Base-by-base conservation (phyloP, 805 yeast genomes). In the Hanseniaspora jakobsenii region DNA sequence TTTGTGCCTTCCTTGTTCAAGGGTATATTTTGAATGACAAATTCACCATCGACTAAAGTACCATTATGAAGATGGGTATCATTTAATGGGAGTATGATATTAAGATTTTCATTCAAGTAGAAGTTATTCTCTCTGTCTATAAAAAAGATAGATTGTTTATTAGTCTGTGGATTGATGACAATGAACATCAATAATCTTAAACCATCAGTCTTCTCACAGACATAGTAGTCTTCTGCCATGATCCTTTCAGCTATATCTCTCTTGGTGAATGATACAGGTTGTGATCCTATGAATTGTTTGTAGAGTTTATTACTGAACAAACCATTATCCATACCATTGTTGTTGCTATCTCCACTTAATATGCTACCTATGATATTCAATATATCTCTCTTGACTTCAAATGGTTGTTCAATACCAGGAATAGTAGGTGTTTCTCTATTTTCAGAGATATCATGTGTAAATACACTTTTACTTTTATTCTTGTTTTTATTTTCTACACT, bases 131-230 rank as follows among this genome's bases (percentile, higher is more conserved):
- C 89, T 55, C 99, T 70, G 24, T 93, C 89, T 31, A 91, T 80
- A 51, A 91, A 66, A 55, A 86, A 91, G 6, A 85, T 82, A 3
- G 93, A 89, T 59, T 91, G 97, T 37, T 84, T 89, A 23, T 76
- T 77, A 6, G 77, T 74, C 12, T 81, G 79, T 45, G 78, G 80
- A 51, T 73, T 64, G 6, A 73, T 63, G 23, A 81, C 62, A 4
- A 78, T 70, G 42, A 81, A 70, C 68, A 91, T 67, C 44, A 91
- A 65, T 48, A 93, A 85, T 43, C 99, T 67, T 38, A 89, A 65
- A 0, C 99, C 99, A 62, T 91, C 98, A 0, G 91, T 75, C 59
- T 91, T 91, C 56, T 91, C 99, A 64, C 98, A 93, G 0, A 91
- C 98, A 52, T 77, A 78, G 57, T 87, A 91, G 55, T 93, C 97